Conservation (phyloP, 169 alveolate genomes). For the Plasmodium inui region DNA sequence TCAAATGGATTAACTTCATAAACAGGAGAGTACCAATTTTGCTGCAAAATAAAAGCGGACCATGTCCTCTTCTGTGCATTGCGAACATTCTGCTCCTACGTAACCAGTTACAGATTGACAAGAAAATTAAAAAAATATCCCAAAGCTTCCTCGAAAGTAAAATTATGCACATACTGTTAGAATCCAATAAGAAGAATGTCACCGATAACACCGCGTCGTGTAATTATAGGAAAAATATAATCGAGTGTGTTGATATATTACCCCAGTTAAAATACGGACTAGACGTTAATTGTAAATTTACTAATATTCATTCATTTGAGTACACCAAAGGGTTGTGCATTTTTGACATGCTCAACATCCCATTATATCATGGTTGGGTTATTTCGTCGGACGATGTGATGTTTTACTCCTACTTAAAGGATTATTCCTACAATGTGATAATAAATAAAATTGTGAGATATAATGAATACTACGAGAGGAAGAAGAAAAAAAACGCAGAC, state of each 20-base stretch:
- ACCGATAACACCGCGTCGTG: constrained; percentile 45
- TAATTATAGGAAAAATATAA: constrained; percentile 69
- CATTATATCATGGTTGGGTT: constrained; percentile 78
- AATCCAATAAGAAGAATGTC: constrained; percentile 72
- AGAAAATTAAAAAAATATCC: constrained; percentile 65
- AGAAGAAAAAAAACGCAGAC: background rate
- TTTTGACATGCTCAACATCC: constrained; percentile 76
- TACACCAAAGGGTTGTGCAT: constrained; percentile 76
- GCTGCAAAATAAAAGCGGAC: constrained; percentile 75
- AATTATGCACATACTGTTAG: constrained; percentile 73
- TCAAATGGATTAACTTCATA: constrained; percentile 70
- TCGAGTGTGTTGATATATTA: constrained; percentile 73
- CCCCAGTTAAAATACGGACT: constrained; percentile 78
- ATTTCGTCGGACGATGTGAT: constrained; percentile 70
- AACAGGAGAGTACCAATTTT: constrained; percentile 69
- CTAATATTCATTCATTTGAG: constrained; percentile 72
- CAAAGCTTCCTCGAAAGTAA: constrained; percentile 46
- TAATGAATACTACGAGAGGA: constrained; percentile 73
- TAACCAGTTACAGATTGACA: constrained; percentile 75
- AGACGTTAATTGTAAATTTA: constrained; percentile 77
- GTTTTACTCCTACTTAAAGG: constrained; percentile 72
- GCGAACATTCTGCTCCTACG: constrained; percentile 72
- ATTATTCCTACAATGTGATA: constrained; percentile 72
- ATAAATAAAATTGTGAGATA: constrained; percentile 71
- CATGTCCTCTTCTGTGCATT: constrained; percentile 77